Conservation (phyloP, 2,329 filamentous ascomycete genomes). For the Chrysoporthe austroafricana region DNA sequence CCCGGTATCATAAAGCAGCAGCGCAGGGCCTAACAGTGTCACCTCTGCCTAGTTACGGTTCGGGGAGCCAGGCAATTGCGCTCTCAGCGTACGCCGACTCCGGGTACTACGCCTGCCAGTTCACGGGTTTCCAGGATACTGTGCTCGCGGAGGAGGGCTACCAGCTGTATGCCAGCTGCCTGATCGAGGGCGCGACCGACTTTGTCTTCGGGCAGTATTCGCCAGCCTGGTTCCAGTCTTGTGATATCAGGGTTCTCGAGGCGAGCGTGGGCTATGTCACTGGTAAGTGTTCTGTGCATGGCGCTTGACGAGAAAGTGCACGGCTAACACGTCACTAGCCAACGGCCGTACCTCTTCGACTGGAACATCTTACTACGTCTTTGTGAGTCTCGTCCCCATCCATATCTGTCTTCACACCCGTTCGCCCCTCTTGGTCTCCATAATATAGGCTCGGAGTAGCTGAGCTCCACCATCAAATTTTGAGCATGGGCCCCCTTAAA, state of each 20-base stretch:
- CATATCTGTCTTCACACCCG: not conserved
- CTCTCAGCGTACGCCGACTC: slow-evolving; percentile 48
- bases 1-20: no score
- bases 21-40: not conserved
- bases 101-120: slow-evolving; percentile 51
- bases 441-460: no score
- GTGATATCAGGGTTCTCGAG: slow-evolving; percentile 44
- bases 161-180: slow-evolving; percentile 50
- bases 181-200: slow-evolving; percentile 53
- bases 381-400: slow-evolving; percentile 31
- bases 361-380: slow-evolving; percentile 49
- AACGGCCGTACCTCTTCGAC: slow-evolving; percentile 44
- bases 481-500: no score
- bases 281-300: slow-evolving; percentile 36
- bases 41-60: slow-evolving; percentile 36
- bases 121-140: slow-evolving; percentile 56
- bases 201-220: slow-evolving; percentile 53
- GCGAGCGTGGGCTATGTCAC: slow-evolving; percentile 46
- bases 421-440: not conserved
- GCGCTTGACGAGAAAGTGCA: not conserved
- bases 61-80: slow-evolving; percentile 52
- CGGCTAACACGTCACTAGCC: slow-evolving; percentile 35
- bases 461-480: no score
- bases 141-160: slow-evolving; percentile 49
- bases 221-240: slow-evolving; percentile 48